These are phyloP conservation scores for Fermentozyma sake DNA, from an alignment of 1,139 yeast genomes.

Conservation along the genomic window DNA sequence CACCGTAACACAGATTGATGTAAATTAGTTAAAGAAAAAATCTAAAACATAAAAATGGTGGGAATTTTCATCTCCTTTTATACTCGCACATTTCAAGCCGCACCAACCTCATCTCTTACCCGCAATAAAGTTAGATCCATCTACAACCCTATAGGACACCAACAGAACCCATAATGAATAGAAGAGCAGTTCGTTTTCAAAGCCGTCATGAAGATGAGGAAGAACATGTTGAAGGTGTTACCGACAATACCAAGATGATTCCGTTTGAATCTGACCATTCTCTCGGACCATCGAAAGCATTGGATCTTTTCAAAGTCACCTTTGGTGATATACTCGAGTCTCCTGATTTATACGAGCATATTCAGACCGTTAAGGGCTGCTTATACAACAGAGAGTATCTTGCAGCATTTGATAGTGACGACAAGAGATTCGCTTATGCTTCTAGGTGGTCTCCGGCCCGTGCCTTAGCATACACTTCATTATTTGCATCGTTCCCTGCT, in stretches of 20 bases:
- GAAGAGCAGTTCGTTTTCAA: conserved; percentile 18
- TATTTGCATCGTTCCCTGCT: conserved; percentile 50
- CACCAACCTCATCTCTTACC: conserved; percentile 11
- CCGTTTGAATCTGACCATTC: conserved; percentile 29
- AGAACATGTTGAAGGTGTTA: conserved; percentile 4
- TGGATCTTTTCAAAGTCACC: conserved; percentile 46
- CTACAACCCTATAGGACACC: neutral
- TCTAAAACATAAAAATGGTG: conserved; percentile 2
- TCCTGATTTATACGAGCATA: conserved; percentile 36
- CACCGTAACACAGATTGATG: conserved; percentile 52
- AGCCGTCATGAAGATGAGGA: conserved; percentile 9
- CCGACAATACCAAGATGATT: conserved; percentile 17
- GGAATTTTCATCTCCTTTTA: conserved; percentile 6
- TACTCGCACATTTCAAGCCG: conserved; percentile 3
- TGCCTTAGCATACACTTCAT: conserved; percentile 66
- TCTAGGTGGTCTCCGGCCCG: conserved; percentile 86
- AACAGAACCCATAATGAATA: conserved; percentile 12
- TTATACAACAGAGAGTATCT: conserved; percentile 66
- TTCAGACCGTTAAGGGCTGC: conserved; percentile 68
- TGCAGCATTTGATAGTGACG: conserved; percentile 61
- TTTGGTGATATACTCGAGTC: conserved; percentile 45
- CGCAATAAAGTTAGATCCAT: conserved; percentile 9
- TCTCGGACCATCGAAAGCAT: conserved; percentile 33
- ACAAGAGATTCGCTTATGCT: conserved; percentile 71
- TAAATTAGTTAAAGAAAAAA: conserved; percentile 13